Base-by-base conservation (phyloP, 2,329 filamentous ascomycete species). In the Xylaria sp. region DNA sequence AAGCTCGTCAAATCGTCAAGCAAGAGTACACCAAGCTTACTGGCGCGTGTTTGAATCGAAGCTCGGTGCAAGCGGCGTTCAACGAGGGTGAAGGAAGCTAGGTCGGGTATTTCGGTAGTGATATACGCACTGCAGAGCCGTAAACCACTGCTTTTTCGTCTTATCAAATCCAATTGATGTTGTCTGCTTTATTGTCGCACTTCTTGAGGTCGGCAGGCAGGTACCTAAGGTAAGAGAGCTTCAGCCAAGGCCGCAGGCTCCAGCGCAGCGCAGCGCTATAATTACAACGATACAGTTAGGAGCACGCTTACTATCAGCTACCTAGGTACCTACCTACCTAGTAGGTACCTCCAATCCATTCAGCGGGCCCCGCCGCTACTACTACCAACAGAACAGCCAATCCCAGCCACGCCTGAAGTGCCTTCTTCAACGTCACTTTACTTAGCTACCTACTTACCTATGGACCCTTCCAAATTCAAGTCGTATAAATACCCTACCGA, bases 111-210 rank as follows among this genome's bases (percentile, higher is more conserved):
- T 40, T n/a, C n/a, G n/a, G 25, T 9, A 42, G 5, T 23, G 12
- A 51, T 17, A 25, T 25, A 21, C 1, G 50, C 35, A 28, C 31
- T 14, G 37, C 23, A 23, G 40, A 11, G 37, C 37, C 33, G 28
- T n/a, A 25, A 45, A 33, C 21, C 47, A 45, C 14, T 43, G 45
- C 46, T 57, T 52, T 59, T 38, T 12, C 9, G 14, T 21, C 57
- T 52, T 62, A 59, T 59, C 50, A 42, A 25, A 33, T 53, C 28
- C 56, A 62, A 57, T 52, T 60, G 45, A 14, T 60, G 12, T 31
- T 31, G 28, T 31, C 28, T 31, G 9, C 28, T 12, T 15, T 37
- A 31, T 52, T 46, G 63, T 63, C 63, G 63, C 51, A 50, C 17
- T 14, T 62, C 51, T 38, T 38, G 4, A 42, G 42, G 23, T 42